Evolutionary conservation across 2,329 filamentous ascomycete species (phyloP).

Genomic region (Aspergillus neoniger): DNA sequence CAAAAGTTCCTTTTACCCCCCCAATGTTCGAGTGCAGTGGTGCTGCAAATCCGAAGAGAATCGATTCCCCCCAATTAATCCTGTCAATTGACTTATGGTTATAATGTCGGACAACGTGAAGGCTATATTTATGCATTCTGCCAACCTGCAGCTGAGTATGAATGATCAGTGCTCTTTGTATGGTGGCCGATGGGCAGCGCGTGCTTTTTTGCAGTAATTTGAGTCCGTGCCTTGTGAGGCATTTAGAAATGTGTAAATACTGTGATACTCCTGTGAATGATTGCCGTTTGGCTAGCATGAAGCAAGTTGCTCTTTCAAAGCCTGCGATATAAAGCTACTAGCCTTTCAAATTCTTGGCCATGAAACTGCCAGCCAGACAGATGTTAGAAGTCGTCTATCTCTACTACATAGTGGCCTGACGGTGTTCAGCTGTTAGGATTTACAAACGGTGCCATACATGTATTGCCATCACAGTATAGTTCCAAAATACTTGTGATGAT

Average conservation of each 20-base stretch:
- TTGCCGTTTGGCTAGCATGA: background rate
- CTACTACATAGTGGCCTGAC: no score
- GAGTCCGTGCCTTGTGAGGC: background rate
- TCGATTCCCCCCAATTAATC: slow-evolving; percentile 15
- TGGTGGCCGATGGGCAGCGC: background rate
- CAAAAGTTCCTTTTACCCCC: slow-evolving; percentile 18
- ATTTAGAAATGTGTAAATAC: background rate
- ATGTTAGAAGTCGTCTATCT: no score
- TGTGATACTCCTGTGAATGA: background rate
- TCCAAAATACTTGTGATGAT: no score
- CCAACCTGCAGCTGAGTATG: background rate
- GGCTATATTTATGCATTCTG: background rate
- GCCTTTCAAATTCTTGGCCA: no score
- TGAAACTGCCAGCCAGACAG: no score
- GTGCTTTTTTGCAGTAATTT: background rate
- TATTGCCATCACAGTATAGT: no score
- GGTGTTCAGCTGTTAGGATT: no score
- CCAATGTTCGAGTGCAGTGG: background rate
- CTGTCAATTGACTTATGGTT: slow-evolving; percentile 14
- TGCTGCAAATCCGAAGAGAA: slow-evolving; percentile 1
- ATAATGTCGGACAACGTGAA: slow-evolving; percentile 1
- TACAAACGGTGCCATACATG: no score
- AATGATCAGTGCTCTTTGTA: background rate
- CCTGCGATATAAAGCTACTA: no score
- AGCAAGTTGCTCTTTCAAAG: no score